These are phyloP conservation scores for Xylaria sp. DNA, from an alignment of 2,329 filamentous ascomycete species.

Conservation along the genomic window DNA sequence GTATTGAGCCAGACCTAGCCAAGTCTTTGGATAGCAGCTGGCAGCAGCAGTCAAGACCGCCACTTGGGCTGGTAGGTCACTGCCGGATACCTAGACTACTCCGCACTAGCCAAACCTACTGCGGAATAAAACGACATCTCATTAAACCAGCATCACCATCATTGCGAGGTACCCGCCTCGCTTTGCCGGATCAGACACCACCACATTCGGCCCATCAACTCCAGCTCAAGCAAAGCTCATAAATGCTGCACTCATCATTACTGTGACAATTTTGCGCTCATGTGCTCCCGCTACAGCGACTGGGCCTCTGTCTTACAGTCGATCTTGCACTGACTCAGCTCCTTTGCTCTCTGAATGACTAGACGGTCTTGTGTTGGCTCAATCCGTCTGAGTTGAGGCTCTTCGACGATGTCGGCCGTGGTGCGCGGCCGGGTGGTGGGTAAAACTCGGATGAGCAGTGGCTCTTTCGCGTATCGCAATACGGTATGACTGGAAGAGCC, in stretches of 20 bases:
- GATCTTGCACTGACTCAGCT: constrained; percentile 10
- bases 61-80: neutral
- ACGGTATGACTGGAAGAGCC: constrained; percentile 19
- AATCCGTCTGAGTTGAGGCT: constrained; percentile 13
- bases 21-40: constrained; percentile 1
- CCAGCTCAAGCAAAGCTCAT: constrained; percentile 5
- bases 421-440: constrained; percentile 30
- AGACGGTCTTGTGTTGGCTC: constrained; percentile 24
- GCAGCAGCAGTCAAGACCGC: neutral
- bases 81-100: constrained; percentile 12
- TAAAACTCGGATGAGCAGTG: constrained; percentile 25
- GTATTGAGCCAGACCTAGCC: neutral
- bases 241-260: neutral
- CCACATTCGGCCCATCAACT: constrained; percentile 1
- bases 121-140: constrained; percentile 35
- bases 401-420: constrained; percentile 15
- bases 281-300: constrained; percentile 3
- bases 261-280: constrained; percentile 1
- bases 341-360: constrained; percentile 3
- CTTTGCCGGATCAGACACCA: constrained; percentile 22
- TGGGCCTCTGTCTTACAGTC: constrained; percentile 17
- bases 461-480: constrained; percentile 25
- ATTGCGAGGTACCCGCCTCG: constrained; percentile 18
- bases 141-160: constrained; percentile 32
- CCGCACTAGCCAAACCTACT: constrained; percentile 24